phyloP scores from a whole-genome alignment of 305 asterid genomes.

The Solanum hybrid region DNA sequence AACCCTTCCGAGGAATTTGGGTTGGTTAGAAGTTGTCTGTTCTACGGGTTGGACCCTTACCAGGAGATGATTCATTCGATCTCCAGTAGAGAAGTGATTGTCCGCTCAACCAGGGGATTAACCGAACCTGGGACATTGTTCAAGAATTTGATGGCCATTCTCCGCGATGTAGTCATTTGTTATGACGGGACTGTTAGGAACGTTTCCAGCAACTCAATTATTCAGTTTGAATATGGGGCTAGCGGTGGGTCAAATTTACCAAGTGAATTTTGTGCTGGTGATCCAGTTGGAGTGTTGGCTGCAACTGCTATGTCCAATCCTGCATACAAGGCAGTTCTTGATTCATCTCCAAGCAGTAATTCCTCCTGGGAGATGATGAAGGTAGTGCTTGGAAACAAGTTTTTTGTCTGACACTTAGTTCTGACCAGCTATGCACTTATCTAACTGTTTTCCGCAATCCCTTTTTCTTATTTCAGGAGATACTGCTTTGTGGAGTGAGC shows the following conservation, averaged over 20 bases:
- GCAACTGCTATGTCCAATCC: slow-evolving; percentile 99
- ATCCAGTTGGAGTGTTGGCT: slow-evolving; percentile 97
- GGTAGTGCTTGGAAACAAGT: slow-evolving; percentile 28
- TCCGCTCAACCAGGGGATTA: slow-evolving; percentile 84
- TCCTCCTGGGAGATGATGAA: slow-evolving; percentile 99
- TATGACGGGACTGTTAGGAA: slow-evolving; percentile 87
- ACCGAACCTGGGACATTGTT: slow-evolving; percentile 95
- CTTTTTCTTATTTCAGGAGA: slow-evolving; percentile 55
- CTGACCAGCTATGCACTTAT: not conserved
- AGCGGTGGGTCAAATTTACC: slow-evolving; percentile 33
- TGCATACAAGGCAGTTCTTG: slow-evolving; percentile 96
- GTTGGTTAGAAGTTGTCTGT: slow-evolving; percentile 68
- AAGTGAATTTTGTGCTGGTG: slow-evolving; percentile 90
- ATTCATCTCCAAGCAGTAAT: slow-evolving; percentile 95
- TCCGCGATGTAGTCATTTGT: slow-evolving; percentile 86
- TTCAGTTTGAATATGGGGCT: slow-evolving; percentile 85
- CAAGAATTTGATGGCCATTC: slow-evolving; percentile 94
- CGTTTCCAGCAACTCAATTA: slow-evolving; percentile 69
- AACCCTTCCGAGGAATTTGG: slow-evolving; percentile 73
- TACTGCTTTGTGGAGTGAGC: slow-evolving; percentile 69
- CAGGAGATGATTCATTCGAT: slow-evolving; percentile 93
- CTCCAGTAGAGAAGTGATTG: slow-evolving; percentile 91
- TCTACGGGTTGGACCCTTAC: slow-evolving; percentile 81
- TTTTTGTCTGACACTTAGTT: not conserved
- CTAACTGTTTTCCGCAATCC: not conserved